Evolutionary conservation across 352 stramenopile genomes (phyloP).

Genomic region (Pythium graminicola): DNA sequence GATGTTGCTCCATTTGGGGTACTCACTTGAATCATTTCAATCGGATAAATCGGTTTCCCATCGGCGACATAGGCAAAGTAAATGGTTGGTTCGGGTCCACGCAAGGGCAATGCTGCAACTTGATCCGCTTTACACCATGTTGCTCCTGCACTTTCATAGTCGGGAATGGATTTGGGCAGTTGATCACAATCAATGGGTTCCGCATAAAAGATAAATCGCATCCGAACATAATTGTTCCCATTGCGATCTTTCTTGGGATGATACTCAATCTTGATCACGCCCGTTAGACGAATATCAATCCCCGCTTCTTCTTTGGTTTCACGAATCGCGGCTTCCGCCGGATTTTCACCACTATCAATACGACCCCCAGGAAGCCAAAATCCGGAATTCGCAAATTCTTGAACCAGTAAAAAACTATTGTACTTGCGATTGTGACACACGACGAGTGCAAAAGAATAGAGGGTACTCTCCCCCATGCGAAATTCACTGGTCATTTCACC

Average conservation of each 20-base stretch:
- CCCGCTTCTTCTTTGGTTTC: conserved; percentile 85
- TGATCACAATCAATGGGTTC: conserved; percentile 73
- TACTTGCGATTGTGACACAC: conserved; percentile 79
- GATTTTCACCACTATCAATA: conserved; percentile 76
- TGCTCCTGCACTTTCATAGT: conserved; percentile 79
- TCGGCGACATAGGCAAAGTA: conserved; percentile 72
- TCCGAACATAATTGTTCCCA: conserved; percentile 68
- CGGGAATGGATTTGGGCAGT: conserved; percentile 79
- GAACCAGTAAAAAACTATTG: conserved; percentile 78
- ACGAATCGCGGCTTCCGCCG: conserved; percentile 61
- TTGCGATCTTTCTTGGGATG: conserved; percentile 72
- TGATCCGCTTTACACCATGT: conserved; percentile 74
- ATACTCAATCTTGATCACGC: conserved; percentile 80
- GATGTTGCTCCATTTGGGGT: conserved; percentile 15
- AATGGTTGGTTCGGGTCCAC: conserved; percentile 59
- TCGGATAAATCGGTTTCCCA: conserved; percentile 65
- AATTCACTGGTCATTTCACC: conserved; percentile 83
- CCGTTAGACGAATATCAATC: conserved; percentile 73
- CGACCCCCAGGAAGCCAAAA: conserved; percentile 77
- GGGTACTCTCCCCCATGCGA: conserved; percentile 52
- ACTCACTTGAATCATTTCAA: conserved; percentile 67
- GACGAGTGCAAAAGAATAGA: conserved; percentile 82
- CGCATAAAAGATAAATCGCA: conserved; percentile 83
- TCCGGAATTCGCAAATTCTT: conserved; percentile 82
- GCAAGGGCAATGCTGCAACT: conserved; percentile 54